Conservation (phyloP, 192 early-diverging fungal species). For the Mortierella hygrophila region DNA sequence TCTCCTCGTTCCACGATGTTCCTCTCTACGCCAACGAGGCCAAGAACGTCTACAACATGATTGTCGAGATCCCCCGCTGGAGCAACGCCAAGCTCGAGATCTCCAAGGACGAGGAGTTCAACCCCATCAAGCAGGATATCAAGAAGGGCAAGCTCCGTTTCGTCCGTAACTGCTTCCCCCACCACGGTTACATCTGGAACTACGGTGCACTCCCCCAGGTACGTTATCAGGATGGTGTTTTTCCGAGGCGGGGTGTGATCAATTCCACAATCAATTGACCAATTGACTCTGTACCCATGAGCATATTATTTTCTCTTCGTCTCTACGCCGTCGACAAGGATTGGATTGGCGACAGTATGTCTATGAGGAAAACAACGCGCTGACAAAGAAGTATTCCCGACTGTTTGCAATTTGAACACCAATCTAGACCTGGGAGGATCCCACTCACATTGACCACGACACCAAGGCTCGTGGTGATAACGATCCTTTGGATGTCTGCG, state of each 20-base stretch:
- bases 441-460: slow-evolving; percentile 86
- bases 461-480: slow-evolving; percentile 97
- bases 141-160: slow-evolving; percentile 99
- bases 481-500: slow-evolving; percentile 97
- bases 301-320: slow-evolving; percentile 7
- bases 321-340: background rate
- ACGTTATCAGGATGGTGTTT: slow-evolving; percentile 10
- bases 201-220: slow-evolving; percentile 98
- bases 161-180: slow-evolving; percentile 99
- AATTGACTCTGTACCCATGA: background rate
- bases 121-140: slow-evolving; percentile 99
- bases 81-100: slow-evolving; percentile 99
- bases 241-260: background rate
- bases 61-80: slow-evolving; percentile 99
- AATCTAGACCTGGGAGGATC: slow-evolving; percentile 96
- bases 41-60: slow-evolving; percentile 96
- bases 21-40: slow-evolving; percentile 92
- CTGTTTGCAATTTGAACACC: background rate
- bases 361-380: background rate
- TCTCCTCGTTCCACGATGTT: slow-evolving; percentile 98
- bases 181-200: slow-evolving; percentile 99
- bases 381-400: background rate
- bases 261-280: background rate
- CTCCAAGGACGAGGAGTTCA: slow-evolving; percentile 94
- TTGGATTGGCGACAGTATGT: background rate